A percentile compares a stretch with the other conserved stretches of the same genome.
Evolutionary conservation across 2,329 filamentous ascomycete species (phyloP).

Genomic region (Nannizzia gypsea): DNA sequence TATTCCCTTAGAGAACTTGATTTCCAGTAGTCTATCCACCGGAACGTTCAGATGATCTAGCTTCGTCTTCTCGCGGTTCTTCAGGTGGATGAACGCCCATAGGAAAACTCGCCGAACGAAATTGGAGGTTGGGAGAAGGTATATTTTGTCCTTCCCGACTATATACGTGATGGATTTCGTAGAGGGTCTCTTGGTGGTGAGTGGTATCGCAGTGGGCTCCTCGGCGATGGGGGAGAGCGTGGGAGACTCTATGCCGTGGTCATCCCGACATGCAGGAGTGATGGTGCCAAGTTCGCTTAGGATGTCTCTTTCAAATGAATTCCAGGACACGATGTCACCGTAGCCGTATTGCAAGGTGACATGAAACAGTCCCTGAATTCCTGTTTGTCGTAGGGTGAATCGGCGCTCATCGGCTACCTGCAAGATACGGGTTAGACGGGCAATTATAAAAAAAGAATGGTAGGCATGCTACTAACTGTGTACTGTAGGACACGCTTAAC

Average conservation of each 20-base stretch:
- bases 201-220: constrained; percentile 1
- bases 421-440: constrained; percentile 39
- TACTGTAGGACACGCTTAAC: constrained; percentile 28
- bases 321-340: constrained; percentile 11
- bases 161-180: constrained; percentile 36
- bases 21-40: constrained; percentile 29
- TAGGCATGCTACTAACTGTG: constrained; percentile 7
- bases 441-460: background rate
- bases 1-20: constrained; percentile 33
- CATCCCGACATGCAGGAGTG: background rate
- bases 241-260: constrained; percentile 8
- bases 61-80: constrained; percentile 30
- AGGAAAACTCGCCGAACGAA: constrained; percentile 21
- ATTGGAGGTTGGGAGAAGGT: constrained; percentile 21
- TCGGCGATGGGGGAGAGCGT: constrained; percentile 14
- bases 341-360: constrained; percentile 14
- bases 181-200: constrained; percentile 2
- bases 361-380: constrained; percentile 10
- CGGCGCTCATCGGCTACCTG: constrained; percentile 44
- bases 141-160: constrained; percentile 32
- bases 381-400: constrained; percentile 31
- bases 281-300: constrained; percentile 8
- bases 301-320: constrained; percentile 11
- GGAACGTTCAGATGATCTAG: constrained; percentile 28
- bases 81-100: constrained; percentile 27